Evolutionary conservation across 2,329 filamentous ascomycete species (phyloP), one percentile per base, ranked within the genome.

Genomic region (Cryphonectria naterciae): DNA sequence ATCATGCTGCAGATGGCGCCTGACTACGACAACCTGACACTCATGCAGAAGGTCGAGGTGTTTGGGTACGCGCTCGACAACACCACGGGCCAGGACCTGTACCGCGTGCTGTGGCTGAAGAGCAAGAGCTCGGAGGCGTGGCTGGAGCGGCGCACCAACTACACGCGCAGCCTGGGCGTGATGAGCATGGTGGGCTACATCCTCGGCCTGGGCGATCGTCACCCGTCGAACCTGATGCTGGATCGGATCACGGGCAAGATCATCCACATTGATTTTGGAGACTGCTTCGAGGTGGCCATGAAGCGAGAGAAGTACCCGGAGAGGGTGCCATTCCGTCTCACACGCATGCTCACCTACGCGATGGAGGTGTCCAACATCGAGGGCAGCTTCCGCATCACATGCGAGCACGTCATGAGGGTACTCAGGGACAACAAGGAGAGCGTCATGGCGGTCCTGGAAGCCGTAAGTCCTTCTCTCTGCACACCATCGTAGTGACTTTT

Each of bases 161-260:
- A 99, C 83, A 99, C 96, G 25, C 92, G 96, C 70, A 98, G 95
- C 1, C 86, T 99, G 1, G 96, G 94, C 76, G 96, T 99, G 77
- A 99, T 99, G 96, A 98, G 94, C n/a, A 99, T 99, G 94, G 96
- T 98, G n/a, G 96, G 96, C 74, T 99, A 99, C 81, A 98, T 99
- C 74, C 89, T 99, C 32, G 97, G 96, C 72, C 86, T 99, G 19
- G 96, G 96, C 68, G 96, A 99, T 83, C 91, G 97, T 64, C 96
- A 99, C 82, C 97, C 97, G 52, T 98, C 94, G 72, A 99, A 99
- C 81, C 84, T 99, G 77, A 97, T 99, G 92, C 91, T 99, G 56
- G 96, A 99, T 81, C 92, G 94, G 54, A 90, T 97, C 73, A 98
- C 95, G 0, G 96, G 96, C 79, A 97, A 97, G 84, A 96, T 99